Evolutionary conservation across 129 eudicot genomes (phyloP).

Genomic region (Flaveria robusta): DNA sequence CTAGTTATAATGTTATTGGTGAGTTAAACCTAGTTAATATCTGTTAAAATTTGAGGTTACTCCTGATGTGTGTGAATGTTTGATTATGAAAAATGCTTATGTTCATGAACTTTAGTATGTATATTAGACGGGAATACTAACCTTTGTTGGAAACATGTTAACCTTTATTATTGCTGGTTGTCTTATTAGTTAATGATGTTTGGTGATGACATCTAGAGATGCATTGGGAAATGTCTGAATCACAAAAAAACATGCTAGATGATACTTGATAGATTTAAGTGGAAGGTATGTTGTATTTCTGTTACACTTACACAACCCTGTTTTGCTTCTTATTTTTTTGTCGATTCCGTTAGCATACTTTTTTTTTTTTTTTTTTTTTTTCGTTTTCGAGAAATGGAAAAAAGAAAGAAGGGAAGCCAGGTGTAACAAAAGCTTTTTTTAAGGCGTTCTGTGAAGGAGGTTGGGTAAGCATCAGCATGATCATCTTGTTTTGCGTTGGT

Average conservation of each 20-base stretch:
- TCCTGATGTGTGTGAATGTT: not conserved
- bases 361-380: not conserved
- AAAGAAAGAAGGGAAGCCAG: constrained; percentile 88
- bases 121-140: not conserved
- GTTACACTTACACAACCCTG: not conserved
- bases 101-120: not conserved
- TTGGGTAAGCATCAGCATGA: constrained; percentile 50
- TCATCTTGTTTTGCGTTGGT: not conserved
- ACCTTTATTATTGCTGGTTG: too few relatives aligned
- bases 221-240: constrained; percentile 90
- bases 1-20: too few relatives aligned
- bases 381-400: constrained; percentile 74
- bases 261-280: constrained; percentile 67
- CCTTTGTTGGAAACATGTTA: too few relatives aligned
- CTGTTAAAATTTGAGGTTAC: constrained; percentile 52
- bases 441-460: constrained; percentile 92
- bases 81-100: not conserved
- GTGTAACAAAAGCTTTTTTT: constrained; percentile 81
- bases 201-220: constrained; percentile 98
- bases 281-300: constrained; percentile 53
- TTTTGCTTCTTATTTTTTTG: too few relatives aligned
- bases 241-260: constrained; percentile 92
- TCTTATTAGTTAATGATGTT: too few relatives aligned
- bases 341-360: too few relatives aligned
- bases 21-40: too few relatives aligned